Percentiles rank a stretch among this genome's conserved stretches.
phyloP scores from a whole-genome alignment of 2,329 filamentous ascomycete species.

The Tolypocladium guangdongense region DNA sequence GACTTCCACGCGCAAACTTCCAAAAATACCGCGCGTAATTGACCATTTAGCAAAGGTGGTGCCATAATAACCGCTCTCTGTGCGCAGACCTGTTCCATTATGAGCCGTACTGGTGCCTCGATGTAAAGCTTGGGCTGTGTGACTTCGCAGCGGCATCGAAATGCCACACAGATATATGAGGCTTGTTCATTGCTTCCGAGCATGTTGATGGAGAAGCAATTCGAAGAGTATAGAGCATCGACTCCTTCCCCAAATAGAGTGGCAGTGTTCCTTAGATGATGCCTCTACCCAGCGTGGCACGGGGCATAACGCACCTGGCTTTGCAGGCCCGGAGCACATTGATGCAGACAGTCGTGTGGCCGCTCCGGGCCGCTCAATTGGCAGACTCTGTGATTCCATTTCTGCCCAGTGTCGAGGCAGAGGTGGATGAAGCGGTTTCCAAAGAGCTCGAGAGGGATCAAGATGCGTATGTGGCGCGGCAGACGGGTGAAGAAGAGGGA shows the following conservation, averaged over 20 bases:
- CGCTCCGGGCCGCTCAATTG: background rate
- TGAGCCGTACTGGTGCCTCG: background rate
- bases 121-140: background rate
- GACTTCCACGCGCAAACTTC: background rate
- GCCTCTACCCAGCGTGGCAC: background rate
- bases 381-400: background rate
- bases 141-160: background rate
- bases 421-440: background rate
- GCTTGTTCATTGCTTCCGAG: background rate
- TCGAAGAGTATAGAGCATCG: background rate
- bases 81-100: background rate
- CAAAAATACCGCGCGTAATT: background rate
- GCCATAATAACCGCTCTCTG: background rate
- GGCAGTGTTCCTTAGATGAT: background rate
- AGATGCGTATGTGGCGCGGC: background rate
- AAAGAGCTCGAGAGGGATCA: background rate
- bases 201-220: background rate
- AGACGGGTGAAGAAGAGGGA: background rate
- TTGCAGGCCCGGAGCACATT: background rate
- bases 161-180: background rate
- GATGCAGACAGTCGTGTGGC: background rate
- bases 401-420: background rate
- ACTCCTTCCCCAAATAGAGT: background rate
- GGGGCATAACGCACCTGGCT: background rate
- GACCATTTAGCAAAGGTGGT: background rate